Base-by-base conservation (phyloP, 1,284 basidiomycete genomes). In the Microbotryum saponariae region DNA sequence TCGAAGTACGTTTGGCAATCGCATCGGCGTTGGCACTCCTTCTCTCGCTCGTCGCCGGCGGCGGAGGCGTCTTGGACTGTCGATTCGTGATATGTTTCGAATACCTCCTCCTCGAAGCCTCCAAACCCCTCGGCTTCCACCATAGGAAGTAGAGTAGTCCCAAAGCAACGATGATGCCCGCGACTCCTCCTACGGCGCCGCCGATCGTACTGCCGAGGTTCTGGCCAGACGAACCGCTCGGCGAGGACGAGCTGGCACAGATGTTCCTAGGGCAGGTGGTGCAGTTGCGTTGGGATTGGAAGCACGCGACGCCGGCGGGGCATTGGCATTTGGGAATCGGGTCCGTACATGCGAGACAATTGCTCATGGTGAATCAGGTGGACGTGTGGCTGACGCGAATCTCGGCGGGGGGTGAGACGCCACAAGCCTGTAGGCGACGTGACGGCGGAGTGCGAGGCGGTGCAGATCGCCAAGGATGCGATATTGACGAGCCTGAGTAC, bases 141-240 rank as follows among this genome's bases (percentile, higher is more conserved):
- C 70, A 72, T 52, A 73, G 68, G 59, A 64, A 71, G 54, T 70
- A 71, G n/a, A 68, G 42, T 3, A 60, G 45, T 2, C 56, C 63
- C 47, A 69, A 60, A 21, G 68, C 47, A 21, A 56, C 62, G 5
- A 64, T 59, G n/a, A 70, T 64, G 18, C 66, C 70, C 20, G 66
- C 27, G 7, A 71, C 66, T 4, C 70, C 71, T 14, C 71, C 71
- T 23, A 73, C 59, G 0, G 71, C 65, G 4, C 67, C 68, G 3
- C 70, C 71, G 4, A 66, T 70, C 0, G 70, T 66, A 2, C 61
- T 65, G 8, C 69, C 70, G 4, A 63, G 53, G 18, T 51, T 63
- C 14, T 42, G 37, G 12, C 37, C 37, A 9, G 58, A 31, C 3
- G 58, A 60, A 10, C 61, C 58, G 9, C 44, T 23, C 37, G 44